Conservation (phyloP, 805 yeast genomes). For the Barnettozyma populi region DNA sequence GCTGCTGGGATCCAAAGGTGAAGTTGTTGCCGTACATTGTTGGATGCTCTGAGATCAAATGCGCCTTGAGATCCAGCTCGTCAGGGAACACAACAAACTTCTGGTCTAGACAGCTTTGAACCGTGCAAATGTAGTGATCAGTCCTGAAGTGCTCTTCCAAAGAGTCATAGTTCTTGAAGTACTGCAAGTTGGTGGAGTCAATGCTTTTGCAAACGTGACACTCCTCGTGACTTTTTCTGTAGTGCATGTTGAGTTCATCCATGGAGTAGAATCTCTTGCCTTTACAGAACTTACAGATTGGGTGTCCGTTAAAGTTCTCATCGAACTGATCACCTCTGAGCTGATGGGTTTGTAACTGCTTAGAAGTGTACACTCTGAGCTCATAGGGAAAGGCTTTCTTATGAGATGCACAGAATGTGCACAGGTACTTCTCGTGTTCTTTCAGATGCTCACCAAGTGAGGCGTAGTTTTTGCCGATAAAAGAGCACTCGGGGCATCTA, state of each 20-base stretch:
- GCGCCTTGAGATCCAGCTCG: constrained; percentile 81
- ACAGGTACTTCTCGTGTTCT: constrained; percentile 60
- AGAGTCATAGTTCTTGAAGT: constrained; percentile 70
- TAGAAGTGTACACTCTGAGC: constrained; percentile 52
- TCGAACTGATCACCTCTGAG: constrained; percentile 57
- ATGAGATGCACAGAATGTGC: constrained; percentile 72
- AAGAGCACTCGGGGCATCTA: constrained; percentile 40
- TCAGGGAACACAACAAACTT: constrained; percentile 90
- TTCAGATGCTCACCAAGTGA: constrained; percentile 50
- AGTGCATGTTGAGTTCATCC: constrained; percentile 79
- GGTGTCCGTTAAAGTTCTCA: constrained; percentile 81
- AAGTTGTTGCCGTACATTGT: constrained; percentile 42
- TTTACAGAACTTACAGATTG: constrained; percentile 76
- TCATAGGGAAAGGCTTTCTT: constrained; percentile 77
- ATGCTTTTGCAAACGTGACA: constrained; percentile 85
- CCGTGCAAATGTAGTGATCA: constrained; percentile 74
- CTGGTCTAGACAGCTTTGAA: constrained; percentile 75
- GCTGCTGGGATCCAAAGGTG: constrained; percentile 14
- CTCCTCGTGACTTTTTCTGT: constrained; percentile 78
- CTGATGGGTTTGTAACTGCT: constrained; percentile 66
- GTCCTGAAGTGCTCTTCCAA: constrained; percentile 68
- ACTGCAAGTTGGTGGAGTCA: constrained; percentile 57
- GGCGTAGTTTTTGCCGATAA: constrained; percentile 28
- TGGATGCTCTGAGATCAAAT: constrained; percentile 79
- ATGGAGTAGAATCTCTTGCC: constrained; percentile 76